These are phyloP conservation scores for Cystobasidium onofrii DNA, from an alignment of 768 basidiomycete genomes.

Conservation along the genomic window DNA sequence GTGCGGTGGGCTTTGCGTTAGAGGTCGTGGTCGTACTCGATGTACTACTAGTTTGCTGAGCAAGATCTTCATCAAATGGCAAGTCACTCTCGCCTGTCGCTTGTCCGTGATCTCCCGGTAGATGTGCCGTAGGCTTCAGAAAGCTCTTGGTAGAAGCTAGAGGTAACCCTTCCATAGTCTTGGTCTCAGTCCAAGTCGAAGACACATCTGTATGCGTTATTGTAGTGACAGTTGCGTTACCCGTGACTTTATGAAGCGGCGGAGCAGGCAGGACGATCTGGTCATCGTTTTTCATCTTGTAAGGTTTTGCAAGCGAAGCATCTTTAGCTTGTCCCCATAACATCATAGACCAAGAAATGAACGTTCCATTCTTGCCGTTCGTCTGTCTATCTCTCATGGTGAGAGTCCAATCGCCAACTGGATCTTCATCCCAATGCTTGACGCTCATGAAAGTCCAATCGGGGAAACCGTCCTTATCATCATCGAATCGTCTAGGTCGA, in stretches of 20 bases:
- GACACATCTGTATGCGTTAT: slow-evolving; percentile 5
- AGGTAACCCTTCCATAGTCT: neutral
- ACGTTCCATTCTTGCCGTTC: slow-evolving; percentile 55
- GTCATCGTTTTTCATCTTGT: slow-evolving; percentile 35
- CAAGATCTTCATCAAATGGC: slow-evolving; percentile 45
- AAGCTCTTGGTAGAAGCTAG: slow-evolving; percentile 54
- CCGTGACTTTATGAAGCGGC: slow-evolving; percentile 19
- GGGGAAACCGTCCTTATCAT: slow-evolving; percentile 61
- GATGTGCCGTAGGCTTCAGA: slow-evolving; percentile 74
- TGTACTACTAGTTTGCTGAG: slow-evolving; percentile 40
- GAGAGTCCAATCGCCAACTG: slow-evolving; percentile 82
- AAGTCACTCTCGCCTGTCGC: slow-evolving; percentile 72
- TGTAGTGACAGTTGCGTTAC: neutral
- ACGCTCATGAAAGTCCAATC: slow-evolving; percentile 98
- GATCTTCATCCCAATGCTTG: slow-evolving; percentile 96
- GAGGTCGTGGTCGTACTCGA: slow-evolving; percentile 34
- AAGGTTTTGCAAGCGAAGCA: slow-evolving; percentile 53
- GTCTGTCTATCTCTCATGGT: slow-evolving; percentile 64
- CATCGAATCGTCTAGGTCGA: slow-evolving; percentile 60
- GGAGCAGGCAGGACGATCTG: slow-evolving; percentile 29
- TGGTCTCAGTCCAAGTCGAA: neutral
- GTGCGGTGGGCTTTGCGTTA: neutral
- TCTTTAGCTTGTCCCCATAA: slow-evolving; percentile 86
- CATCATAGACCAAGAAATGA: slow-evolving; percentile 84
- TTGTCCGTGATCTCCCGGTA: slow-evolving; percentile 76